A percentile compares a stretch with the other conserved stretches of the same genome.
phyloP scores from a whole-genome alignment of 2,329 filamentous ascomycete species.

The Fusarium paranaense region DNA sequence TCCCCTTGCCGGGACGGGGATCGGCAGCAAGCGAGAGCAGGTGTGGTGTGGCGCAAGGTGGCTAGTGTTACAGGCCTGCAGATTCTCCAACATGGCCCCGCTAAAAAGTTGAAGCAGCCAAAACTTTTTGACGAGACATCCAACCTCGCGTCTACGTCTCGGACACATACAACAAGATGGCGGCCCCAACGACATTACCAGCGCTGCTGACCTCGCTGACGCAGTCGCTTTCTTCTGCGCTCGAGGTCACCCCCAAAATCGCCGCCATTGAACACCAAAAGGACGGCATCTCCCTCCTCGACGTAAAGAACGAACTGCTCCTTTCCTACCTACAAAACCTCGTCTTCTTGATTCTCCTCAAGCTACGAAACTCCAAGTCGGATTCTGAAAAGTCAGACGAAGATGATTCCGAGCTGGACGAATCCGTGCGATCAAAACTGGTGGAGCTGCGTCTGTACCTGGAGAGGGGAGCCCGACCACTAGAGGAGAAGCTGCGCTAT shows the following conservation, averaged over 20 bases:
- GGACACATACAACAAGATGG: conserved; percentile 53
- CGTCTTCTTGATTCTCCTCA: conserved; percentile 86
- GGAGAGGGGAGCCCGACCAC: conserved; percentile 89
- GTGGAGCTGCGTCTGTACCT: conserved; percentile 91
- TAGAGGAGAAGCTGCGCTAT: conserved; percentile 92
- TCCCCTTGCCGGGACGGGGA: conserved; percentile 17
- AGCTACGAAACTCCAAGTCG: conserved; percentile 71
- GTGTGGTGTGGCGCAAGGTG: conserved; percentile 21
- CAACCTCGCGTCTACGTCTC: conserved; percentile 24
- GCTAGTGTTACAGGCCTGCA: conserved; percentile 6
- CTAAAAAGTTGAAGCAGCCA: conserved; percentile 47
- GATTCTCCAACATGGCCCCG: conserved; percentile 35
- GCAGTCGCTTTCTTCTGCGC: conserved; percentile 70
- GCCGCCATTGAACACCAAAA: conserved; percentile 76
- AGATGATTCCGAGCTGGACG: conserved; percentile 63
- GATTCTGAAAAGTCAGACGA: conserved; percentile 43
- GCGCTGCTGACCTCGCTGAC: conserved; percentile 65
- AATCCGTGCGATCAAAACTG: conserved; percentile 83
- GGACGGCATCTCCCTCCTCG: conserved; percentile 92
- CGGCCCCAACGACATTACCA: conserved; percentile 62
- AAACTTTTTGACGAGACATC: conserved; percentile 42
- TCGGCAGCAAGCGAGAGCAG: not conserved
- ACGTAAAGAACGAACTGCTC: conserved; percentile 97
- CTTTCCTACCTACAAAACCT: conserved; percentile 96
- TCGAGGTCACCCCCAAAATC: conserved; percentile 74